Conservation (phyloP, 1,139 yeast genomes). For the Protomyces arabidopsidicola region DNA sequence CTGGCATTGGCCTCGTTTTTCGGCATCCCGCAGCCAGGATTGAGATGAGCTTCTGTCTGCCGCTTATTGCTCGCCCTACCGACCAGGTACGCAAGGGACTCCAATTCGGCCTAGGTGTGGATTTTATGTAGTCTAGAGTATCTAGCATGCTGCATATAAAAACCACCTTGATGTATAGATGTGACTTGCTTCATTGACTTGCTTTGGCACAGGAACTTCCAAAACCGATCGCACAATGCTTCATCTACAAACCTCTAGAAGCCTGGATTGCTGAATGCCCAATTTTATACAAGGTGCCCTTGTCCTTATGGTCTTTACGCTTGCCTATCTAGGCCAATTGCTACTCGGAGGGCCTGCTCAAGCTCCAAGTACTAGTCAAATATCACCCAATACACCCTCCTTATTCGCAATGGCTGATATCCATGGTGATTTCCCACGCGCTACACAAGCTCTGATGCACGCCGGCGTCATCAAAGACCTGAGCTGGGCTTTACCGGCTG, state of each 20-base stretch:
- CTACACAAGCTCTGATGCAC: conserved; percentile 12
- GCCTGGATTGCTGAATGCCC: neutral
- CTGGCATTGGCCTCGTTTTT: conserved; percentile 73
- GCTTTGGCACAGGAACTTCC: no score
- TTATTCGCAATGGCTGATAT: conserved; percentile 29
- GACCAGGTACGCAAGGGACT: conserved; percentile 78
- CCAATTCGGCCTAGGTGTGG: conserved; percentile 91
- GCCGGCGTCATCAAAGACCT: conserved; percentile 23
- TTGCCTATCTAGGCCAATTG: neutral
- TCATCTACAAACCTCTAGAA: neutral
- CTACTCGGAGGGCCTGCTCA: neutral
- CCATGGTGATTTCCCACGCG: conserved; percentile 28
- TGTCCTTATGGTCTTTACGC: neutral
- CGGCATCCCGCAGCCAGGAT: conserved; percentile 77
- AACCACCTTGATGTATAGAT: neutral
- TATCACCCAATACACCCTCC: conserved; percentile 3
- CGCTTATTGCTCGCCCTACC: conserved; percentile 57
- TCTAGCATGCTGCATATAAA: neutral
- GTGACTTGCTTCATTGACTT: no score
- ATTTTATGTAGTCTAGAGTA: conserved; percentile 42
- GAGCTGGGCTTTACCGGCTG: conserved; percentile 20
- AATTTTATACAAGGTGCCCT: neutral
- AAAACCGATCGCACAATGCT: neutral
- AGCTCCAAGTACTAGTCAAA: neutral
- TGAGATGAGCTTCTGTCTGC: conserved; percentile 81